phyloP scores from a whole-genome alignment of 2,329 filamentous ascomycete genomes.

The Beauveria bassiana region DNA sequence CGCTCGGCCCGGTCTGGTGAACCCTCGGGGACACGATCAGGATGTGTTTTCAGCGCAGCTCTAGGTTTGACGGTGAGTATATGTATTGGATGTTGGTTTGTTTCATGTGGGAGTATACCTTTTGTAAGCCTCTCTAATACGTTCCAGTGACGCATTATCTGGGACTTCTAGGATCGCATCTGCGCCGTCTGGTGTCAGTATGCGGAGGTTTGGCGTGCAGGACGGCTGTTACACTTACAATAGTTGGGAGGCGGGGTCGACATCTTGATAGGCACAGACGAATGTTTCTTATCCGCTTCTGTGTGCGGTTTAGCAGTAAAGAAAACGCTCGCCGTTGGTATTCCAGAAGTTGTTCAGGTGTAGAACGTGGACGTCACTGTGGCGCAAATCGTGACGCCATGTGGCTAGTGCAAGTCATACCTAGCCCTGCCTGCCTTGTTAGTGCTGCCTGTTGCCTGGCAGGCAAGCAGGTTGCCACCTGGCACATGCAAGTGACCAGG shows the following conservation, averaged over 20 bases:
- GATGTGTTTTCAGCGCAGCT: slow-evolving; percentile 85
- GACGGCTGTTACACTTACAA: slow-evolving; percentile 30
- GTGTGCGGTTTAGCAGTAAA: not conserved
- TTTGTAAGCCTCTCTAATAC: slow-evolving; percentile 86
- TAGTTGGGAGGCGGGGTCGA: slow-evolving; percentile 40
- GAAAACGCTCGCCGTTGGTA: not conserved
- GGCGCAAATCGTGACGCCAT: slow-evolving; percentile 2
- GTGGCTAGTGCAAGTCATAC: not conserved
- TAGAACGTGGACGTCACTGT: slow-evolving; percentile 10
- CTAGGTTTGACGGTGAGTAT: slow-evolving; percentile 34
- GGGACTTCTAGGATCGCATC: slow-evolving; percentile 63
- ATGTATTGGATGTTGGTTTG: not conserved
- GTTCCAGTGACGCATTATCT: slow-evolving; percentile 62
- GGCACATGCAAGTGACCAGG: not conserved
- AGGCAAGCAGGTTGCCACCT: not conserved
- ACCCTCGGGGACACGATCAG: slow-evolving; percentile 77
- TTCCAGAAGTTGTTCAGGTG: not conserved
- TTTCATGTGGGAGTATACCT: slow-evolving; percentile 37
- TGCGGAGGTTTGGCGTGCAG: not conserved
- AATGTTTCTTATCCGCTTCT: not conserved
- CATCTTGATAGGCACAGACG: slow-evolving; percentile 12
- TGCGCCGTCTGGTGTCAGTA: slow-evolving; percentile 23
- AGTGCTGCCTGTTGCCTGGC: slow-evolving; percentile 5
- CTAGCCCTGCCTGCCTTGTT: not conserved
- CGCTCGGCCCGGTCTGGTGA: slow-evolving; percentile 75